Percentiles rank a stretch among this genome's conserved stretches.
phyloP scores from a whole-genome alignment of 257 asterid genomes.

The Apocynum venetum region DNA sequence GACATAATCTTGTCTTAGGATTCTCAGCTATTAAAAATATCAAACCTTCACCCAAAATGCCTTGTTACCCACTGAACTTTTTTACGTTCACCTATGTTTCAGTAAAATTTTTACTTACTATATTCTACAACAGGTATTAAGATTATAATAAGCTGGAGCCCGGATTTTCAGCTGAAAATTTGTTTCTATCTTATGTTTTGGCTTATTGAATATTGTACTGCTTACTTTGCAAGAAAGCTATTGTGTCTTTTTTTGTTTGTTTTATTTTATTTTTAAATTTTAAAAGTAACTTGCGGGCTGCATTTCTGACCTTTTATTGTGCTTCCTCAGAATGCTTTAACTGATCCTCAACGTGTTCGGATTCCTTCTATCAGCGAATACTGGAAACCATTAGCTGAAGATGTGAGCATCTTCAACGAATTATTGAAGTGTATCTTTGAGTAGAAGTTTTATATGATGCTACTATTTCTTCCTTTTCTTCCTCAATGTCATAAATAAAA shows the following conservation, averaged over 20 bases:
- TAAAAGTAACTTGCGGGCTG: neutral
- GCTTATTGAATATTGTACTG: neutral
- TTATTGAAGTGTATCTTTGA: constrained; percentile 13
- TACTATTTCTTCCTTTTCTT: neutral
- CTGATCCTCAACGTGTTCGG: constrained; percentile 81
- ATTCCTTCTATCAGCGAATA: constrained; percentile 78
- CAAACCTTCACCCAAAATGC: neutral
- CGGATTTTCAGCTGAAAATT: neutral
- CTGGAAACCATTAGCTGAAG: constrained; percentile 97
- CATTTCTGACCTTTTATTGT: constrained; percentile 18
- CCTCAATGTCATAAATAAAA: neutral
- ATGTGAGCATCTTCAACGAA: constrained; percentile 53
- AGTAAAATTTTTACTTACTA: neutral
- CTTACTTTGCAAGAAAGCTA: neutral
- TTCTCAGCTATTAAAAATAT: neutral
- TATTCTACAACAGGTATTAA: neutral
- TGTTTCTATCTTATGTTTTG: neutral
- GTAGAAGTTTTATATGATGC: neutral
- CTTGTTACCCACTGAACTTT: neutral
- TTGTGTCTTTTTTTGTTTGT: neutral
- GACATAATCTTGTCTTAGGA: neutral
- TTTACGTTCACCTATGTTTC: neutral
- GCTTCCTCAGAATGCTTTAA: constrained; percentile 69
- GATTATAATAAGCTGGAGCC: neutral
- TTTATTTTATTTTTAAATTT: neutral